phyloP scores from a whole-genome alignment of 257 asterid species.

The Lycium ferocissimum region DNA sequence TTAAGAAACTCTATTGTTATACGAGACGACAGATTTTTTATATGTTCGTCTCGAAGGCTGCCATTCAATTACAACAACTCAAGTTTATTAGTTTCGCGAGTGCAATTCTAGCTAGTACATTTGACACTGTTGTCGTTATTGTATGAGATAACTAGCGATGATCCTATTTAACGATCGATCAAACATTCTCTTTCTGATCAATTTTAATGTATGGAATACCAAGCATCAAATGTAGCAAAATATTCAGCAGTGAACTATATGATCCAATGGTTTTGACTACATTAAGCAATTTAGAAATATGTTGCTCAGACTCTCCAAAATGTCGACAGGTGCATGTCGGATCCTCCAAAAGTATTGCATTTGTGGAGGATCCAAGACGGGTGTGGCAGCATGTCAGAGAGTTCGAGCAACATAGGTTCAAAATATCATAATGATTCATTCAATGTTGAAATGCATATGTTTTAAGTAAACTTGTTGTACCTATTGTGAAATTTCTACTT shows the following conservation, averaged over 20 bases:
- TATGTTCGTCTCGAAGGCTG: conserved; percentile 39
- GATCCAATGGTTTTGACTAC: not conserved
- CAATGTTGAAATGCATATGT: too few species aligned
- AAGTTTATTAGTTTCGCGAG: not conserved
- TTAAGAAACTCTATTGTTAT: conserved; percentile 17
- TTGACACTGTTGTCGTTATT: not conserved
- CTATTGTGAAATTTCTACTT: too few species aligned
- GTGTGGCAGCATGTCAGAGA: too few species aligned
- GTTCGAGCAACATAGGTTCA: too few species aligned
- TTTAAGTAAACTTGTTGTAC: too few species aligned
- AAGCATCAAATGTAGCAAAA: not conserved
- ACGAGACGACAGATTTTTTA: conserved; percentile 41
- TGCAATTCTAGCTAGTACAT: not conserved
- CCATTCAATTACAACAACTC: not conserved
- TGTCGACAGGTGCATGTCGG: too few species aligned
- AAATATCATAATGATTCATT: too few species aligned
- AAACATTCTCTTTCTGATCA: too few species aligned
- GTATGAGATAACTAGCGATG: conserved; percentile 25
- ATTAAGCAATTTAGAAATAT: too few species aligned
- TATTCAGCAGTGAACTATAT: not conserved
- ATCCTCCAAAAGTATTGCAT: too few species aligned
- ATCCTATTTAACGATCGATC: conserved; percentile 31
- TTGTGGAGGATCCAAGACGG: too few species aligned
- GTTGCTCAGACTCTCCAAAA: too few species aligned
- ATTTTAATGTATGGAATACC: not conserved